Base-by-base conservation (phyloP, 768 basidiomycete genomes). In the Thelephora aurantiotincta region DNA sequence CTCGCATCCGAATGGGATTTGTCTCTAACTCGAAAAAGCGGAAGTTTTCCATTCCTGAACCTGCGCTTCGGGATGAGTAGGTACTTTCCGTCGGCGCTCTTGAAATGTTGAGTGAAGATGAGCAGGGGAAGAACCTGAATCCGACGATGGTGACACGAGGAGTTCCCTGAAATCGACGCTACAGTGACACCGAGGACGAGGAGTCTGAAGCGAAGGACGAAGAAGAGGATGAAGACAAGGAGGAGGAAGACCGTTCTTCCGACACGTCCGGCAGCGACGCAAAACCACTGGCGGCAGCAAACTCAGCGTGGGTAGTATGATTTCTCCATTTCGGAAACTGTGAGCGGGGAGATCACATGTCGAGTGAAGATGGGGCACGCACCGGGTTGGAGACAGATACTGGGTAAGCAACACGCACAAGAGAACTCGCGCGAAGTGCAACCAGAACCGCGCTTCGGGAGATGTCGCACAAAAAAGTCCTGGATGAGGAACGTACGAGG, bases 101-200 rank as follows among this genome's bases (percentile, higher is more conserved):
- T 50, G 84, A 86, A 59, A 82, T 87, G 76, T 61, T 69, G 50
- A 85, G 80, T 59, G 85, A 82, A 57, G 85, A 87, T 49, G 83
- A 83, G 59, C 67, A 58, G 60, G 63, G 16, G 60, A 58, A 13
- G 54, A 55, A 12, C 55, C 57, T 16, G 59, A 60, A 18, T 65
- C 60, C 18, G 58, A 60, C 33, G 60, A 60, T 12, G 58, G 54
- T 23, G 55, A 58, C n/a, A 57, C 26, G 62, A 64, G 3, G 54
- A 55, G 20, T 48, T 48, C 30, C 47, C 38, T 16, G 67, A 65
- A 19, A 64, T 68, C 13, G 63, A 63, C 33, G 65, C 68, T 4
- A 67, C 59, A 66, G 61, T 19, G 58, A 52, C 18, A 65, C 64
- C 42, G 71, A 68, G 13, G 55, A 57, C 6, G 63, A 63, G 23